Conservation (phyloP, 1,139 yeast genomes). For the Candida glucosophila region DNA sequence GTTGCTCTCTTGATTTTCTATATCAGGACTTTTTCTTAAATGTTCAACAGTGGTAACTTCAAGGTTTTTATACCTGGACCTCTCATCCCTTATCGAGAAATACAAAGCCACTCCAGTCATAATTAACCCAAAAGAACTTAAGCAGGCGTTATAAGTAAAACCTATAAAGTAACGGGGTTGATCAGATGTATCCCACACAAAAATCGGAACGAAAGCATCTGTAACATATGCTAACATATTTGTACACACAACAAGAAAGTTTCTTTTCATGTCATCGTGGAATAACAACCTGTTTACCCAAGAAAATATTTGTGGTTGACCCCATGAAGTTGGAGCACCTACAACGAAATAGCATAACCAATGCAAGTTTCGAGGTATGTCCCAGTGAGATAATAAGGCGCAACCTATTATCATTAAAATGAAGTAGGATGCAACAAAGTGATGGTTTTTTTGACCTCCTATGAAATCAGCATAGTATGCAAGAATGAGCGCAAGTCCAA, state of each 20-base stretch:
- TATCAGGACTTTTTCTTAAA: no score
- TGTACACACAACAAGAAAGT: conserved; percentile 40
- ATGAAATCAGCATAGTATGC: conserved; percentile 32
- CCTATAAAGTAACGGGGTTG: conserved; percentile 42
- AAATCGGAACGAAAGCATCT: conserved; percentile 37
- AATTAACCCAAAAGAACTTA: conserved; percentile 31
- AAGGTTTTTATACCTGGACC: no score
- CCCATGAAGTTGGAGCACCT: conserved; percentile 38
- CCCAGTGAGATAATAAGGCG: conserved; percentile 35
- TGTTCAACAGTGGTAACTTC: no score
- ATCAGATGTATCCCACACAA: conserved; percentile 43
- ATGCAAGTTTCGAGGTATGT: conserved; percentile 38
- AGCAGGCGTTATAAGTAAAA: conserved; percentile 40
- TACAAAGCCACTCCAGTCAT: conserved; percentile 23
- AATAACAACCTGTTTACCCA: conserved; percentile 45
- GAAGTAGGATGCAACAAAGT: conserved; percentile 24
- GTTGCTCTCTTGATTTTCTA: no score
- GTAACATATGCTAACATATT: conserved; percentile 46
- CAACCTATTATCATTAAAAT: conserved; percentile 28
- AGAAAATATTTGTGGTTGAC: conserved; percentile 41
- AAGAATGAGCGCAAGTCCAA: conserved; percentile 23
- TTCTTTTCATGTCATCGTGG: conserved; percentile 42
- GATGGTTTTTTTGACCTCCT: conserved; percentile 27
- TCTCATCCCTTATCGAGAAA: conserved; percentile 25
- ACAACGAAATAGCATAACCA: conserved; percentile 40